Evolutionary conservation across 305 asterid species (phyloP).

Genomic region (Fraxinus sp.): DNA sequence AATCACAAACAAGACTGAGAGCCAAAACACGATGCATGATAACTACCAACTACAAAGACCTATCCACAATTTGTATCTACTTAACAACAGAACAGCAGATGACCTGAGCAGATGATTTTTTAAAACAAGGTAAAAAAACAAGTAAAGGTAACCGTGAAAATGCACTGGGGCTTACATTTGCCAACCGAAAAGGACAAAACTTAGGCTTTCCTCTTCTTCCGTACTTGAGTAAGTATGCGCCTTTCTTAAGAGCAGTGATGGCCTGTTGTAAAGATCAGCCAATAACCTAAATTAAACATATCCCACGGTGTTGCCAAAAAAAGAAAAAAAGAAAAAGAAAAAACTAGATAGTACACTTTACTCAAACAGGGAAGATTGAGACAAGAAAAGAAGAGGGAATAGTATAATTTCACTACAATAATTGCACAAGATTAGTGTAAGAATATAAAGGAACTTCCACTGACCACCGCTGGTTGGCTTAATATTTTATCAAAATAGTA

Average conservation of each 20-base stretch:
- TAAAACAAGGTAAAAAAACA: constrained; percentile 19
- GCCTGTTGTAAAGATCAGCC: constrained; percentile 59
- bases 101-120: constrained; percentile 12
- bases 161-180: constrained; percentile 61
- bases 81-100: constrained; percentile 17
- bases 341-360: constrained; percentile 12
- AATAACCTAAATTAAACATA: constrained; percentile 29
- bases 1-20: background rate
- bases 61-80: constrained; percentile 5
- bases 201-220: constrained; percentile 99
- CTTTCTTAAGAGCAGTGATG: constrained; percentile 85
- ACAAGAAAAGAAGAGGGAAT: background rate
- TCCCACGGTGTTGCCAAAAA: constrained; percentile 14
- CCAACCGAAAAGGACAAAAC: constrained; percentile 89
- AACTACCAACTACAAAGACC: constrained; percentile 18
- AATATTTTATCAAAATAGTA: constrained; percentile 16
- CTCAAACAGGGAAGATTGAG: constrained; percentile 10
- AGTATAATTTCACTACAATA: background rate
- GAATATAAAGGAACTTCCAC: constrained; percentile 16
- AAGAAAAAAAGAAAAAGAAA: background rate
- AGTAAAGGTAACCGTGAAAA: constrained; percentile 16
- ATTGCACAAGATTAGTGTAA: background rate
- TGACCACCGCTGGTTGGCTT: background rate
- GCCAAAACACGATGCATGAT: background rate
- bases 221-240: constrained; percentile 84